phyloP scores from a whole-genome alignment of 208 protist species.

The Trypanosoma melophagium region DNA sequence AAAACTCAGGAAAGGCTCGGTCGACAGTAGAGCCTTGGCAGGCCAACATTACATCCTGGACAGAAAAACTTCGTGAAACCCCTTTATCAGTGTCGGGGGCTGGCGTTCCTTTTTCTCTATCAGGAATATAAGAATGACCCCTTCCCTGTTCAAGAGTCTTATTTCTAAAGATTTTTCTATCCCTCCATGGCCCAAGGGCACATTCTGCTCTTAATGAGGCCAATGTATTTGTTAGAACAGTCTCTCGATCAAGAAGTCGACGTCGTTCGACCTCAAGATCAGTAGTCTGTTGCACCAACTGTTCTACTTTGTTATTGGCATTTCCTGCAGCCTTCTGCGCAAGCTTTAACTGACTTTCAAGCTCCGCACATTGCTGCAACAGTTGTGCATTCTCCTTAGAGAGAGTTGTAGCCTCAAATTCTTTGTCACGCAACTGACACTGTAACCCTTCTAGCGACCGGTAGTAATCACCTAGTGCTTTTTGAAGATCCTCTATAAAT shows the following conservation, averaged over 20 bases:
- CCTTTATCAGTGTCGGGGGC: background rate
- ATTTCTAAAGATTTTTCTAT: background rate
- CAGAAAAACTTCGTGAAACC: background rate
- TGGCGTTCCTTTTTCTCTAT: background rate
- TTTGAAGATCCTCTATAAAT: constrained; percentile 33
- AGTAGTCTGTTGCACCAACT: constrained; percentile 1
- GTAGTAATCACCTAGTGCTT: constrained; percentile 21
- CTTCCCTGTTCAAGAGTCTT: background rate
- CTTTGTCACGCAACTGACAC: constrained; percentile 24
- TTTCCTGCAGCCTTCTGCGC: background rate
- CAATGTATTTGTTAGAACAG: constrained; percentile 16
- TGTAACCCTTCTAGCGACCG: constrained; percentile 23
- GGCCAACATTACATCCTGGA: constrained; percentile 15
- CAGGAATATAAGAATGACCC: background rate
- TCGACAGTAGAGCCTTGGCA: constrained; percentile 22
- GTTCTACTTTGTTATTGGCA: constrained; percentile 1
- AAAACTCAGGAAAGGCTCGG: constrained; percentile 17
- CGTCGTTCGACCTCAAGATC: constrained; percentile 24
- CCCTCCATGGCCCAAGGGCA: constrained; percentile 13
- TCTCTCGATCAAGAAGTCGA: constrained; percentile 20
- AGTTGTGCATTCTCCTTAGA: constrained; percentile 8
- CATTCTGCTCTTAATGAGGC: constrained; percentile 22
- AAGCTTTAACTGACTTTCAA: constrained; percentile 19
- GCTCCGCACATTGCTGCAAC: constrained; percentile 12
- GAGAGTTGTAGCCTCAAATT: constrained; percentile 13